Conservation (phyloP, 1,139 yeast genomes). For the Pichia sp. region DNA sequence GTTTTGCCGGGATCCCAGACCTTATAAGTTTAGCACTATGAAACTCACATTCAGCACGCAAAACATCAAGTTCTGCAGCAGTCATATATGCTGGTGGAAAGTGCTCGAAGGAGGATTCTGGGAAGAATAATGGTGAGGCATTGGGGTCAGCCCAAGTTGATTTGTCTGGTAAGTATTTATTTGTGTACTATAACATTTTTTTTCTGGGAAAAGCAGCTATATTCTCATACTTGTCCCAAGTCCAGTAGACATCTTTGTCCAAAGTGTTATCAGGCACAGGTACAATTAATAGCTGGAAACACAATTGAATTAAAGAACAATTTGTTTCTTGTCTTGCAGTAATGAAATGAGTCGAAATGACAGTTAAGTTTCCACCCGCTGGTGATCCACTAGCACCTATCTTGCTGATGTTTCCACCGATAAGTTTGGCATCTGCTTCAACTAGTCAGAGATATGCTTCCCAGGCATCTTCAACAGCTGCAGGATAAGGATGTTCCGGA, state of each 20-base stretch:
- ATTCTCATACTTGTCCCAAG: constrained; percentile 42
- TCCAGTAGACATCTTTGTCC: constrained; percentile 36
- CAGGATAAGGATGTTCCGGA: constrained; percentile 51
- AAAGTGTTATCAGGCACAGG: constrained; percentile 51
- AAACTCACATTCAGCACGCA: constrained; percentile 43
- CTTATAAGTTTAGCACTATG: constrained; percentile 40
- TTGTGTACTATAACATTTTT: constrained; percentile 48
- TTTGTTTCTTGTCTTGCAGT: constrained; percentile 32
- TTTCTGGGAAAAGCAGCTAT: constrained; percentile 47
- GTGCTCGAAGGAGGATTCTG: constrained; percentile 38
- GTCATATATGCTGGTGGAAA: constrained; percentile 44
- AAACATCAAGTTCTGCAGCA: constrained; percentile 45
- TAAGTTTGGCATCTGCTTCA: constrained; percentile 26
- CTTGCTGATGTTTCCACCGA: constrained; percentile 35
- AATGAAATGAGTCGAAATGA: constrained; percentile 38
- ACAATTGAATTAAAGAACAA: constrained; percentile 36
- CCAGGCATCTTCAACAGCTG: constrained; percentile 45
- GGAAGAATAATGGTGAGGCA: constrained; percentile 44
- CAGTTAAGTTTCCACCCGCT: constrained; percentile 35
- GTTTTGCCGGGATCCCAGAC: constrained; percentile 39
- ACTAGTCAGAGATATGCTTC: constrained; percentile 33
- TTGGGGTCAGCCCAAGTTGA: constrained; percentile 39
- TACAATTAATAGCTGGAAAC: constrained; percentile 43
- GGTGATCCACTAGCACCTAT: constrained; percentile 47
- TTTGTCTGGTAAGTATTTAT: constrained; percentile 41